These are phyloP conservation scores for Calonectria multiphialidica DNA, from an alignment of 2,329 filamentous ascomycete species.

Conservation along the genomic window DNA sequence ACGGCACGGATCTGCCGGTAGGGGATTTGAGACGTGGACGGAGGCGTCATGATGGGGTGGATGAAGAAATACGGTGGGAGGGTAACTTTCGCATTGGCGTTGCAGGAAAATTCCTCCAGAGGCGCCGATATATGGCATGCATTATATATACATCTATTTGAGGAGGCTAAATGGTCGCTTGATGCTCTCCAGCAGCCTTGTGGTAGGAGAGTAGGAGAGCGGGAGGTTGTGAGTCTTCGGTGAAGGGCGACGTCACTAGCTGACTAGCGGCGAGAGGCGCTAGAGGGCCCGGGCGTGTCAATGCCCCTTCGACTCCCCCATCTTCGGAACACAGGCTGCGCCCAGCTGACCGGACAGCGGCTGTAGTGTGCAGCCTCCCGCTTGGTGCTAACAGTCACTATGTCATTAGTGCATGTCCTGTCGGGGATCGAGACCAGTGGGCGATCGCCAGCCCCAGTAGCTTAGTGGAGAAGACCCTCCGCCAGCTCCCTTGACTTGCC, in stretches of 20 bases:
- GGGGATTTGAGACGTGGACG: constrained; percentile 35
- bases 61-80: background rate
- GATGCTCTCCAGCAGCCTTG: background rate
- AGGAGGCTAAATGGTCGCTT: background rate
- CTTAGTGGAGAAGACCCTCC: constrained; percentile 21
- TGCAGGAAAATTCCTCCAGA: background rate
- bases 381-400: background rate
- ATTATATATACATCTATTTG: background rate
- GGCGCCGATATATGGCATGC: background rate
- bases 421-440: constrained; percentile 13
- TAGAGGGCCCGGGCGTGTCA: background rate
- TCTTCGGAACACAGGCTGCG: background rate
- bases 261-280: background rate
- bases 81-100: background rate
- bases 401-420: constrained; percentile 9
- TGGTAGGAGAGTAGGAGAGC: background rate
- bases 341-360: constrained; percentile 8
- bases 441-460: constrained; percentile 12
- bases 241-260: constrained; percentile 11
- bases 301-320: constrained; percentile 2
- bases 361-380: constrained; percentile 5
- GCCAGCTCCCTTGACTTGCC: constrained; percentile 15
- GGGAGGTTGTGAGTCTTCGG: background rate
- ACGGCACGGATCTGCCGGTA: constrained; percentile 66
- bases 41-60: constrained; percentile 30